A percentile compares a stretch with the other conserved stretches of the same genome.
phyloP scores from a whole-genome alignment of 2,329 filamentous ascomycete species.

The Colletotrichum sp. region DNA sequence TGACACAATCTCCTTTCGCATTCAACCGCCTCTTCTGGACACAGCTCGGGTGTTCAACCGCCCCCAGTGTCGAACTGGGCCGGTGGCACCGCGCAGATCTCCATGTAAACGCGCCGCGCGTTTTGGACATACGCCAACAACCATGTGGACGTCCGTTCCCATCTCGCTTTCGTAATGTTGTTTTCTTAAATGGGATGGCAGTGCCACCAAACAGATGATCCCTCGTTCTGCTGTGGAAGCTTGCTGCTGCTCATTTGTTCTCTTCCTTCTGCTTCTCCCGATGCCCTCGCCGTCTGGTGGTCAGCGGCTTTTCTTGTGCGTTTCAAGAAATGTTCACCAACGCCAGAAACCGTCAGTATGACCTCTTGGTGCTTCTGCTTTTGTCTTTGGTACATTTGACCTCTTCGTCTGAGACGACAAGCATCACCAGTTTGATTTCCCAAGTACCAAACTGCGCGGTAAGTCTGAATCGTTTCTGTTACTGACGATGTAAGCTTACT shows the following conservation, averaged over 20 bases:
- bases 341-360: neutral
- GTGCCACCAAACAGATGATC: neutral
- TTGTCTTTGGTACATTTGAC: neutral
- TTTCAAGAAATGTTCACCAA: neutral
- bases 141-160: neutral
- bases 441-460: neutral
- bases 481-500: rapidly evolving
- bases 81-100: neutral
- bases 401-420: neutral
- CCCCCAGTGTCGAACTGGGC: neutral
- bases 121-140: neutral
- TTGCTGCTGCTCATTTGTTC: neutral
- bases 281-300: neutral
- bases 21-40: neutral
- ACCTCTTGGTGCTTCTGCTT: neutral
- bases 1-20: neutral
- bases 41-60: neutral
- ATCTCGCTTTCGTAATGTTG: neutral
- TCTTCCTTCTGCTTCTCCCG: neutral
- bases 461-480: neutral
- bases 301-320: neutral
- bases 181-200: neutral
- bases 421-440: neutral
- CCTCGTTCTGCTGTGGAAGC: neutral
- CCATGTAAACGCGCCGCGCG: neutral